These are phyloP conservation scores for Fragaria vesca DNA, from an alignment of 306 rosid species.

Conservation along the genomic window DNA sequence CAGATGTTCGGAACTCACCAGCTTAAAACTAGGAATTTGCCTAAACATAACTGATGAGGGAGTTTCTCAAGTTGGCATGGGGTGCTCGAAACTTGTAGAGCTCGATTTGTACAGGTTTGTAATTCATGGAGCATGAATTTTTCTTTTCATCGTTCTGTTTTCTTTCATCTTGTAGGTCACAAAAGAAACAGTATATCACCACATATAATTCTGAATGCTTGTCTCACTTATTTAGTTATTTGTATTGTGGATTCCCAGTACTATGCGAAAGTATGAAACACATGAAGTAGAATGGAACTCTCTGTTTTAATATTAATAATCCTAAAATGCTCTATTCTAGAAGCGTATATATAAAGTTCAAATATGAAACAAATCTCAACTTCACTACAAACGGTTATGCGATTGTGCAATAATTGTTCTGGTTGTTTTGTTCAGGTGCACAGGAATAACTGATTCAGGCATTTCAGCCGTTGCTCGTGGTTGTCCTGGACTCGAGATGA, in stretches of 20 bases:
- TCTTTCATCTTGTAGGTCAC: not conserved
- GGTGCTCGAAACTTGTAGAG: constrained; percentile 69
- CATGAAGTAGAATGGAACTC: not conserved
- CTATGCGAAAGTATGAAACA: not conserved
- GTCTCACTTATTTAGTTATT: no score
- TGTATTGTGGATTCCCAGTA: not conserved
- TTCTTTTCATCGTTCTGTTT: not conserved
- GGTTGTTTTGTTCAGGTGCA: constrained; percentile 53
- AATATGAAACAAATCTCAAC: not conserved
- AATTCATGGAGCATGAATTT: constrained; percentile 8
- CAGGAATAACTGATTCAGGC: constrained; percentile 75
- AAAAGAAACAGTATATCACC: not conserved
- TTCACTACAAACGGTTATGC: not conserved
- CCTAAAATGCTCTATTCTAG: not conserved
- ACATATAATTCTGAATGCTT: not conserved
- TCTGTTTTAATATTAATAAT: not conserved
- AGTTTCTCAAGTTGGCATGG: constrained; percentile 57
- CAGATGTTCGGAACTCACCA: constrained; percentile 60
- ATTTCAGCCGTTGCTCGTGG: constrained; percentile 68
- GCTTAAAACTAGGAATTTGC: constrained; percentile 86
- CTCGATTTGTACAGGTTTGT: constrained; percentile 90
- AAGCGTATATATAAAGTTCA: not conserved
- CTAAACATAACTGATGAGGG: constrained; percentile 79
- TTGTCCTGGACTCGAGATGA: constrained; percentile 73
- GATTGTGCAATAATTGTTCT: not conserved